A percentile compares a stretch with the other conserved stretches of the same genome.
These are phyloP conservation scores for Neostapfia colusana DNA, from an alignment of 176 grass and related monocot genomes.

Conservation along the genomic window DNA sequence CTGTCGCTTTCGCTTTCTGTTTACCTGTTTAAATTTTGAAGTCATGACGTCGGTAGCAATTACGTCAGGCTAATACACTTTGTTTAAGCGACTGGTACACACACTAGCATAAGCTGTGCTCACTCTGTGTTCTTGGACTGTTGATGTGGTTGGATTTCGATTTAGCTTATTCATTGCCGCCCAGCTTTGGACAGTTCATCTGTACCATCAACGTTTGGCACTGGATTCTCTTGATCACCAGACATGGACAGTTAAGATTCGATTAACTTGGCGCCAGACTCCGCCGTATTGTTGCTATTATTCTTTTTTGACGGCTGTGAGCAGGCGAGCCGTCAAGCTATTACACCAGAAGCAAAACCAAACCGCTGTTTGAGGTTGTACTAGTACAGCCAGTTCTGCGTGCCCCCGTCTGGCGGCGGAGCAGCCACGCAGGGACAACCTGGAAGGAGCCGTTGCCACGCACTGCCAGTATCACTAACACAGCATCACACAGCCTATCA, in stretches of 20 bases:
- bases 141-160: no score
- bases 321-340: background rate
- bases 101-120: no score
- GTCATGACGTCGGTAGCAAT: no score
- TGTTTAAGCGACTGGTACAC: no score
- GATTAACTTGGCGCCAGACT: background rate
- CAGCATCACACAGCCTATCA: no score
- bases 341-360: background rate
- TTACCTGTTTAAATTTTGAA: no score
- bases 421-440: no score
- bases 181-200: background rate
- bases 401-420: background rate
- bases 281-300: background rate
- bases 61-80: no score
- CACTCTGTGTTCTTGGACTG: no score
- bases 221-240: constrained; percentile 5
- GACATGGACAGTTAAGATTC: background rate
- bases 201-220: background rate
- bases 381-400: background rate
- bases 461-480: no score
- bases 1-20: background rate
- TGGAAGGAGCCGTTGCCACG: no score
- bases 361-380: background rate
- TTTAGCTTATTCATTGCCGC: background rate
- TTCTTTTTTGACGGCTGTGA: background rate